Evolutionary conservation across 2,329 filamentous ascomycete species (phyloP), one percentile per base, ranked within the genome.

Genomic region (Aspergillus sp.): DNA sequence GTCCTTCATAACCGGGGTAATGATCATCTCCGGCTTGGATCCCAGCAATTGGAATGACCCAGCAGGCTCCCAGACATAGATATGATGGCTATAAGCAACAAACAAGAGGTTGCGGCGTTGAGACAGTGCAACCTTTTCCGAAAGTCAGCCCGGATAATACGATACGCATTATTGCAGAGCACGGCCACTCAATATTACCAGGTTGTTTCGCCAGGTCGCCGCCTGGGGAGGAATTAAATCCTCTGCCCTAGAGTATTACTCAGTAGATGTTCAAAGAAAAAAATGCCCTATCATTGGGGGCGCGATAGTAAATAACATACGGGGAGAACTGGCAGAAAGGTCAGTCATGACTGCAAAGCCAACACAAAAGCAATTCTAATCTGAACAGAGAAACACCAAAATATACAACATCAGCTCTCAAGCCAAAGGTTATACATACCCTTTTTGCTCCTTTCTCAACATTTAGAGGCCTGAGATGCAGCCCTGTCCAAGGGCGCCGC

Each of bases 101-200:
- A 75, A 75, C 9, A 73, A 63, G 7, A 75, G 53, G 49, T 75
- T 75, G 10, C 64, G 65, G 39, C 68, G 62, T 45, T 75, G 73
- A 8, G 73, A 75, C 9, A 73, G 56, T 7, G 71, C 72, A 38
- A 66, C 68, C 71, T 30, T 33, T 12, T 29, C 19, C 19, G 29
- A 35, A 10, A 4, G 36, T 39, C n/a, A 39, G 36, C 36, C 7
- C 4, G 4, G 45, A 50, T 41, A 51, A 48, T 47, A 5, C 50
- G 38, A 10, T 39, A 8, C 34, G 44, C 7, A 29, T n/a, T 4
- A 26, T 10, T 19, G 19, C 19, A 19, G 19, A 19, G 19, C 19
- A 19, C 7, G 41, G 40, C 26, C 34, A 12, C 8, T 41, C 29
- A 36, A 19, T 43, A 56, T 56, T 57, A 72, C 69, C 53, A 74